These are phyloP conservation scores for Nothopassalora personata DNA, from an alignment of 2,329 filamentous ascomycete species.

Conservation along the genomic window DNA sequence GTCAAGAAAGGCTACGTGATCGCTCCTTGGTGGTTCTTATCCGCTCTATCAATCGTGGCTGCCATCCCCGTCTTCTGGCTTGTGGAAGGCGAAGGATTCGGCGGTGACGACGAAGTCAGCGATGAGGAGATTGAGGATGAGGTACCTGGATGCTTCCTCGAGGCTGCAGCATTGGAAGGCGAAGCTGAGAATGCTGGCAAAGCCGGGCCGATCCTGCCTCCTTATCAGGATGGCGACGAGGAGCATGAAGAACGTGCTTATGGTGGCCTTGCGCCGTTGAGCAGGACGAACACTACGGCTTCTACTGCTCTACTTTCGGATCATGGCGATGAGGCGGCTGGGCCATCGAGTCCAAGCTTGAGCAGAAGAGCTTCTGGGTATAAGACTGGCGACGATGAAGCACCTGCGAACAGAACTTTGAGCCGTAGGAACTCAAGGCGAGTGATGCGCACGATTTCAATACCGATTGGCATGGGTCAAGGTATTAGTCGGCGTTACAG, in stretches of 20 bases:
- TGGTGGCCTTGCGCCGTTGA: conserved; percentile 32
- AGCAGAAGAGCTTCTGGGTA: conserved; percentile 15
- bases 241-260: conserved; percentile 29
- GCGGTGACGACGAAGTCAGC: conserved; percentile 36
- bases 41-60: conserved; percentile 57
- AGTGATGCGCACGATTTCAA: conserved; percentile 37
- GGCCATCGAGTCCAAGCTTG: conserved; percentile 5
- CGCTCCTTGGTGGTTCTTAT: conserved; percentile 76
- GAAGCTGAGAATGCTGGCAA: conserved; percentile 23
- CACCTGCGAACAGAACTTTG: conserved; percentile 4
- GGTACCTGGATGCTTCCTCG: conserved; percentile 14
- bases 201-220: conserved; percentile 9
- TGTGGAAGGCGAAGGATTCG: conserved; percentile 65
- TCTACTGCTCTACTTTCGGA: conserved; percentile 22
- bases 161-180: conserved; percentile 17
- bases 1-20: conserved; percentile 71
- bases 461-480: conserved; percentile 43
- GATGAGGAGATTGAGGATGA: conserved; percentile 33
- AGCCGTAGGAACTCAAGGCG: conserved; percentile 28
- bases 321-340: conserved; percentile 17
- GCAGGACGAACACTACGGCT: conserved; percentile 29
- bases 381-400: conserved; percentile 5
- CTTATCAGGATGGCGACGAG: conserved; percentile 29
- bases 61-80: conserved; percentile 69
- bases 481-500: conserved; percentile 42